A percentile compares a stretch with the other conserved stretches of the same genome.
phyloP scores from a whole-genome alignment of 2,329 filamentous ascomycete species.

The Epichloe sibirici region DNA sequence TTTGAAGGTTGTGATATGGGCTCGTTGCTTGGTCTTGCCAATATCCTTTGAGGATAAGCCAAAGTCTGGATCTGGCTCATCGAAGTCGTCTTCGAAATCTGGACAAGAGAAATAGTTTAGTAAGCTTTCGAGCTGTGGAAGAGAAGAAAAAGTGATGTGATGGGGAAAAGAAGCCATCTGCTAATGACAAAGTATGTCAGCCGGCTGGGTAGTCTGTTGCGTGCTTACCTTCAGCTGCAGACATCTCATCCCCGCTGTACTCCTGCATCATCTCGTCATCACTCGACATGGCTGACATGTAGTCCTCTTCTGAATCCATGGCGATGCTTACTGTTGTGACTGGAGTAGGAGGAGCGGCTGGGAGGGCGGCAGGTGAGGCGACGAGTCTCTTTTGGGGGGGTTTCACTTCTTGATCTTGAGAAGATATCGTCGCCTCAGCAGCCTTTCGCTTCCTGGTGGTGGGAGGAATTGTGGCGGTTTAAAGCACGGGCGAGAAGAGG shows the following conservation, averaged over 20 bases:
- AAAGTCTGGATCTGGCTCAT: slow-evolving; percentile 43
- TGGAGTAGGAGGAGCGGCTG: slow-evolving; percentile 44
- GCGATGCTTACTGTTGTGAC: slow-evolving; percentile 41
- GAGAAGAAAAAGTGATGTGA: background rate
- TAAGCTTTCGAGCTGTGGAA: background rate
- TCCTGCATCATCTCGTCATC: slow-evolving; percentile 64
- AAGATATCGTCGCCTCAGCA: slow-evolving; percentile 50
- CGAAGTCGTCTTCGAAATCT: slow-evolving; percentile 48
- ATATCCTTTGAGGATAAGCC: slow-evolving; percentile 46
- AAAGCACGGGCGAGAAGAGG: background rate
- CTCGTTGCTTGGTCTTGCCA: slow-evolving; percentile 56
- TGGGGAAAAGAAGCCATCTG: slow-evolving; percentile 3
- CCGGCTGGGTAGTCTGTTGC: background rate
- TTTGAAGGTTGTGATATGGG: slow-evolving; percentile 76
- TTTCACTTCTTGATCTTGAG: slow-evolving; percentile 27
- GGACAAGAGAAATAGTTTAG: background rate
- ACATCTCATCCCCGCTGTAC: slow-evolving; percentile 62
- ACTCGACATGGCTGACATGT: slow-evolving; percentile 70
- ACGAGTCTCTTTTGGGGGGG: slow-evolving; percentile 40
- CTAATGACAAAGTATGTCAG: too few relatives aligned
- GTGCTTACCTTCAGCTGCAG: slow-evolving; percentile 35
- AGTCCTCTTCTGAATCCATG: slow-evolving; percentile 96
- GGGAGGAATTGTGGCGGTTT: slow-evolving; percentile 45
- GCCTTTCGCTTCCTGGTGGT: slow-evolving; percentile 49
- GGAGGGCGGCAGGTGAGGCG: slow-evolving; percentile 36